phyloP scores from a whole-genome alignment of 2,329 filamentous ascomycete genomes.

The Fusarium xyrophilum region DNA sequence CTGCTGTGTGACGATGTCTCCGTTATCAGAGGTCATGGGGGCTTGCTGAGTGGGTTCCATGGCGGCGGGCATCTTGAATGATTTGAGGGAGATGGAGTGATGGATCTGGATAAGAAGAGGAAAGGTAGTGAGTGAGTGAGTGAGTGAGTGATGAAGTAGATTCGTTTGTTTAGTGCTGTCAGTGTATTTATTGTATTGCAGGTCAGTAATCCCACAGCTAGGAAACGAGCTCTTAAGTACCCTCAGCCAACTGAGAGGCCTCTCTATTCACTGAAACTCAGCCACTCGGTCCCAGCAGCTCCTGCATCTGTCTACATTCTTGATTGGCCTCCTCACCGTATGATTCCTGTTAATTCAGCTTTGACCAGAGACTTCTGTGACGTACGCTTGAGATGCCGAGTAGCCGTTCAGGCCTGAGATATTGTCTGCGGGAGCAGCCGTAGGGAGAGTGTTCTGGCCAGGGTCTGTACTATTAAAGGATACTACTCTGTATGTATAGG shows the following conservation, averaged over 20 bases:
- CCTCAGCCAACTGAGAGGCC: conserved; percentile 20
- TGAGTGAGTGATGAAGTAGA: conserved; percentile 13
- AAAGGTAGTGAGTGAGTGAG: neutral
- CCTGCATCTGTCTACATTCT: neutral
- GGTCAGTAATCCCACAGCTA: conserved; percentile 22
- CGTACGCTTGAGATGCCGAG: conserved; percentile 30
- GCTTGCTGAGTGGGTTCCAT: conserved; percentile 54
- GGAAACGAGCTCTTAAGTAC: conserved; percentile 26
- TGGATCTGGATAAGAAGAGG: neutral
- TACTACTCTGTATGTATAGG: neutral
- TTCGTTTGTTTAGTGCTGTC: conserved; percentile 12
- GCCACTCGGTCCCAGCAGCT: conserved; percentile 4
- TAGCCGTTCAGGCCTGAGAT: conserved; percentile 18
- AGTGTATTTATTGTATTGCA: conserved; percentile 18
- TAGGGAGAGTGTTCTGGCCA: conserved; percentile 11
- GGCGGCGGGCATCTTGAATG: conserved; percentile 50
- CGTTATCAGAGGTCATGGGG: conserved; percentile 50
- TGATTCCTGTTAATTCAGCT: neutral
- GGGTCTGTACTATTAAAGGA: neutral
- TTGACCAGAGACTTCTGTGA: conserved; percentile 12
- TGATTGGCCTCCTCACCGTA: conserved; percentile 21
- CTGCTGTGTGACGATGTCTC: conserved; percentile 51
- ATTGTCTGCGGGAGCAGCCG: conserved; percentile 21
- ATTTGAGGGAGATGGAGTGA: neutral
- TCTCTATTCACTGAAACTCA: conserved; percentile 10